Evolutionary conservation across 2,329 filamentous ascomycete species (phyloP).

Genomic region (Septoria petroselini): DNA sequence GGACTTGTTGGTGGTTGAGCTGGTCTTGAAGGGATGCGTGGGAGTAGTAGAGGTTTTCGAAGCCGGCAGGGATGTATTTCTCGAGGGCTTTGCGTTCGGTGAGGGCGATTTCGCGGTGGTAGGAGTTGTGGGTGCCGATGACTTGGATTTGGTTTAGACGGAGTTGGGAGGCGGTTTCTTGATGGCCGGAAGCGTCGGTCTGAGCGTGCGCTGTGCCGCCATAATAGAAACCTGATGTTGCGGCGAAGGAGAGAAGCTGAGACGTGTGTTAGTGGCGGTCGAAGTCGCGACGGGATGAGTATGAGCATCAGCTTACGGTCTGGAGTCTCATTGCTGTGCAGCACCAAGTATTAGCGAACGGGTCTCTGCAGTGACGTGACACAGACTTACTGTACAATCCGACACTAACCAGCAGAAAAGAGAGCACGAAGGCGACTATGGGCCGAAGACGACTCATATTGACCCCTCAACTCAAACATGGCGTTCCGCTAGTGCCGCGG

Average conservation of each 20-base stretch:
- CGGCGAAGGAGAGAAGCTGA: constrained; percentile 3
- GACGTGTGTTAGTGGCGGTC: background rate
- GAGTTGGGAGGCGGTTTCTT: constrained; percentile 29
- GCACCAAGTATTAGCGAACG: background rate
- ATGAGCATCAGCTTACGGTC: constrained; percentile 2
- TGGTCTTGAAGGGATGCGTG: constrained; percentile 48
- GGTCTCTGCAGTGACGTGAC: background rate
- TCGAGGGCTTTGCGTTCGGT: constrained; percentile 45
- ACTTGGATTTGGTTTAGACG: constrained; percentile 55
- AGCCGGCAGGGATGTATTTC: constrained; percentile 38
- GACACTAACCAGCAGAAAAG: constrained; percentile 16
- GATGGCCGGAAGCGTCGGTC: constrained; percentile 1
- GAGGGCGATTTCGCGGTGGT: constrained; percentile 48
- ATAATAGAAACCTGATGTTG: constrained; percentile 10
- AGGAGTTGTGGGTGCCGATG: constrained; percentile 53
- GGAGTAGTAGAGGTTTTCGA: constrained; percentile 49
- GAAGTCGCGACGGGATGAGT: background rate
- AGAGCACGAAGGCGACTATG: constrained; percentile 10
- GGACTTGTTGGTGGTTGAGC: constrained; percentile 46
- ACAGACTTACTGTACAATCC: constrained; percentile 21
- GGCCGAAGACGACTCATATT: constrained; percentile 8
- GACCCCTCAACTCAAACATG: constrained; percentile 8
- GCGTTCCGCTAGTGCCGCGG: constrained; percentile 13
- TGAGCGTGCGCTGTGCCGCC: background rate
- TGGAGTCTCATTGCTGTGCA: constrained; percentile 14